A percentile compares a stretch with the other conserved stretches of the same genome.
Conservation (phyloP, 2,329 filamentous ascomycete genomes). For the Fusarium tricinctum region DNA sequence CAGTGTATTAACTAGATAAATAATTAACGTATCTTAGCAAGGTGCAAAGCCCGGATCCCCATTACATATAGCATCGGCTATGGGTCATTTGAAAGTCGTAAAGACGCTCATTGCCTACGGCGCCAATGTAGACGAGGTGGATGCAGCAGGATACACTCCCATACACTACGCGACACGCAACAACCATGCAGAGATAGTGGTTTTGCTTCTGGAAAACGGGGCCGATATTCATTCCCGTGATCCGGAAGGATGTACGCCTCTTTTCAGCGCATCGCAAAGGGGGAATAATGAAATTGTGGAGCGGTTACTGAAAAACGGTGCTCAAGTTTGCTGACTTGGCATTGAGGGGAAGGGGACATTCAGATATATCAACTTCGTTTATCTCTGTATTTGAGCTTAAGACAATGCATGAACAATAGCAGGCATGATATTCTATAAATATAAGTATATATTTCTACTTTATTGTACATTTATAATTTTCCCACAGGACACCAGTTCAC, state of each 20-base stretch:
- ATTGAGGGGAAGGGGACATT: background rate
- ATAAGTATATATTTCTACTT: too few relatives aligned
- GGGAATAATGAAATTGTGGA: slow-evolving; percentile 11
- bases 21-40: background rate
- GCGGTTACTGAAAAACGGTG: slow-evolving; percentile 1
- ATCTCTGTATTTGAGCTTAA: fast-evolving
- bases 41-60: background rate
- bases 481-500: too few relatives aligned
- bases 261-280: background rate
- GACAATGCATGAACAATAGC: background rate
- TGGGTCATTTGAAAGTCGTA: background rate
- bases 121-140: slow-evolving; percentile 1
- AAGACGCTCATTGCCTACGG: slow-evolving; percentile 1
- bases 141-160: background rate
- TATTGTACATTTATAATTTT: too few relatives aligned
- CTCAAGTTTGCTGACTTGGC: slow-evolving; percentile 4
- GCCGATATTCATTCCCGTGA: slow-evolving; percentile 3
- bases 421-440: background rate
- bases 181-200: background rate
- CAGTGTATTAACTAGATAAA: background rate
- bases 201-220: slow-evolving; percentile 1
- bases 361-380: background rate
- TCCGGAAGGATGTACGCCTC: slow-evolving; percentile 5
- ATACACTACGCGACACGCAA: slow-evolving; percentile 10
- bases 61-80: slow-evolving; percentile 5